Percentiles rank a stretch among this genome's conserved stretches.
Evolutionary conservation across 768 basidiomycete species (phyloP).

Genomic region (Rhodotorula babjevae): DNA sequence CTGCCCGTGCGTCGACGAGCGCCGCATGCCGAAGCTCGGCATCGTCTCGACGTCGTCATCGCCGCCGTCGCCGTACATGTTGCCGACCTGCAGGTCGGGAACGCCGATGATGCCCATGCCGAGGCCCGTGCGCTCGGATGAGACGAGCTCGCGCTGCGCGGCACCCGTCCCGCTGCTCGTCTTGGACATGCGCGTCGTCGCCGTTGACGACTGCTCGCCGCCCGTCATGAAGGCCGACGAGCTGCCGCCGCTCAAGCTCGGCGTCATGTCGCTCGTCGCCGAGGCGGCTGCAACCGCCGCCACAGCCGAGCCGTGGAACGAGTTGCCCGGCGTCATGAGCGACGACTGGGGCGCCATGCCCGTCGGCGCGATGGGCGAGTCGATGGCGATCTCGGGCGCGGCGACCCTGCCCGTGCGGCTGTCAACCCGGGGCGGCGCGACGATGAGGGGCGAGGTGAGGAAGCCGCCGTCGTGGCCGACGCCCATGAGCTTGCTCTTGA

Average conservation of each 20-base stretch:
- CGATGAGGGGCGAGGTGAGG: conserved; percentile 41
- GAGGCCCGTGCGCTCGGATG: conserved; percentile 4
- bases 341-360: conserved; percentile 2
- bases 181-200: conserved; percentile 12
- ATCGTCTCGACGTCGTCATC: neutral
- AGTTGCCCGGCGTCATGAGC: conserved; percentile 15
- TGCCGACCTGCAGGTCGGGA: conserved; percentile 3
- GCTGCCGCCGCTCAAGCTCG: conserved; percentile 25
- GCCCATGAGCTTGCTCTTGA: conserved; percentile 42
- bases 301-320: conserved; percentile 4
- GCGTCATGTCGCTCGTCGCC: conserved; percentile 12
- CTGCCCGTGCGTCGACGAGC: neutral
- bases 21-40: neutral
- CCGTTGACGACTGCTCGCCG: neutral
- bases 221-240: conserved; percentile 8
- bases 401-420: conserved; percentile 16
- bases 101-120: conserved; percentile 38
- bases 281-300: neutral
- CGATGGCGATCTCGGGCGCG: conserved; percentile 34
- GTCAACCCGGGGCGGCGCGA: conserved; percentile 21
- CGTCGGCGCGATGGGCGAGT: conserved; percentile 13
- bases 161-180: neutral
- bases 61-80: neutral
- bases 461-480: conserved; percentile 43
- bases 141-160: neutral